These are phyloP conservation scores for Boletus semigastroideus DNA, from an alignment of 1,284 basidiomycete species.

Conservation along the genomic window DNA sequence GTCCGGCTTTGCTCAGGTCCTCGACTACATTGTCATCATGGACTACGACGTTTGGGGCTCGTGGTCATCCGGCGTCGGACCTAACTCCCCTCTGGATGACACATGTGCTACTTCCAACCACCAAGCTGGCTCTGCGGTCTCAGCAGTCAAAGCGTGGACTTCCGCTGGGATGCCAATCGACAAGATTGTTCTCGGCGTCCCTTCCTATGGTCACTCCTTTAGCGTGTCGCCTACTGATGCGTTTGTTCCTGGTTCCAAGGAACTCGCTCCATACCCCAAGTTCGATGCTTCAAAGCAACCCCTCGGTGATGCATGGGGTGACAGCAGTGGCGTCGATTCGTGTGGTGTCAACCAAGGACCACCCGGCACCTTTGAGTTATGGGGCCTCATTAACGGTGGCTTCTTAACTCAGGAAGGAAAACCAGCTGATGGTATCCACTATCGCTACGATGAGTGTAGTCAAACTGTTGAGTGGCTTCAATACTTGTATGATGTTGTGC, in stretches of 20 bases:
- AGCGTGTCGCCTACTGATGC: conserved; percentile 36
- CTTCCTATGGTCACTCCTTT: conserved; percentile 54
- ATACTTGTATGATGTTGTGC: not conserved
- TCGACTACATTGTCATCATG: conserved; percentile 74
- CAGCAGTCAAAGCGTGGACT: conserved; percentile 60
- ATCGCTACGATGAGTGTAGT: conserved; percentile 46
- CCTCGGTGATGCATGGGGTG: conserved; percentile 44
- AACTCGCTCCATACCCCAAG: conserved; percentile 36
- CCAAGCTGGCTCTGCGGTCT: conserved; percentile 63
- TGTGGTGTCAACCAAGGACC: conserved; percentile 38
- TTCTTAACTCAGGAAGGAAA: conserved; percentile 42
- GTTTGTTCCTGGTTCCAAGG: conserved; percentile 17
- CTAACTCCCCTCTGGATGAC: conserved; percentile 68
- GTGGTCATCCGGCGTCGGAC: conserved; percentile 50
- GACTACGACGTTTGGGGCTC: conserved; percentile 72
- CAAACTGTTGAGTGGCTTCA: conserved; percentile 42
- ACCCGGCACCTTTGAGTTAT: conserved; percentile 43
- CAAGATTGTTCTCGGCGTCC: conserved; percentile 67
- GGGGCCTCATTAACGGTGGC: conserved; percentile 41
- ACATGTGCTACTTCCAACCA: conserved; percentile 54
- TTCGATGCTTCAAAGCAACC: conserved; percentile 41
- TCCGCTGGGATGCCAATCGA: conserved; percentile 59
- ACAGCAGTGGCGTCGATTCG: conserved; percentile 32
- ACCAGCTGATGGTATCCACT: conserved; percentile 40
- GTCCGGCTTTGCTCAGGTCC: conserved; percentile 35